Conservation (phyloP, 1,284 basidiomycete species). For the Rhodofomes roseus region DNA sequence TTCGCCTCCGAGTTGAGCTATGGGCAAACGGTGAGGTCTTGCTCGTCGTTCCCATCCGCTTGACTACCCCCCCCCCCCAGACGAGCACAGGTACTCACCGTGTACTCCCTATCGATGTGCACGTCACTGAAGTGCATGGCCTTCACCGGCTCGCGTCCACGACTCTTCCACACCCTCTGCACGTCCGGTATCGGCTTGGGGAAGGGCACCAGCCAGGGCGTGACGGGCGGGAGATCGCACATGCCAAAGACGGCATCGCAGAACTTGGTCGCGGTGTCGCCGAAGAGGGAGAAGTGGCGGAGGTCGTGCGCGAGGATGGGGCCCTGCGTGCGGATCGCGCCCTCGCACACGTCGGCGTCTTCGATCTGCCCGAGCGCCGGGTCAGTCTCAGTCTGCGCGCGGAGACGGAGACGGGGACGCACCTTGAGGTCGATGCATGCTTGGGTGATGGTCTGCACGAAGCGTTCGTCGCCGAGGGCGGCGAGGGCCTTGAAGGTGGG, state of each 20-base stretch:
- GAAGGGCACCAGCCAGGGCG: conserved; percentile 40
- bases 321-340: conserved; percentile 45
- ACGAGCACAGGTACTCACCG: conserved; percentile 37
- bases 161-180: conserved; percentile 33
- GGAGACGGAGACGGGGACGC: background rate
- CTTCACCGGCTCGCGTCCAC: conserved; percentile 41
- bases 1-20: conserved; percentile 47
- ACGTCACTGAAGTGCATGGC: conserved; percentile 53
- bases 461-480: conserved; percentile 37
- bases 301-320: conserved; percentile 58
- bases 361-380: conserved; percentile 23
- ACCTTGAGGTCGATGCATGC: conserved; percentile 36
- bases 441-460: conserved; percentile 35
- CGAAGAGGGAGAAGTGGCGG: conserved; percentile 42
- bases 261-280: conserved; percentile 49
- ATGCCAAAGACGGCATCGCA: conserved; percentile 55
- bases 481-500: conserved; percentile 40
- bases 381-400: background rate
- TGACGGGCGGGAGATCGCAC: conserved; percentile 40
- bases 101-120: conserved; percentile 50
- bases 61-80: no score
- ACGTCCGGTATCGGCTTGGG: conserved; percentile 36
- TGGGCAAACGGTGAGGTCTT: background rate
- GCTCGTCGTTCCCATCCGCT: no score
- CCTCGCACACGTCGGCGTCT: conserved; percentile 51